Evolutionary conservation across 2,329 filamentous ascomycete species (phyloP).

Genomic region (Reticulascus tulasneorum): DNA sequence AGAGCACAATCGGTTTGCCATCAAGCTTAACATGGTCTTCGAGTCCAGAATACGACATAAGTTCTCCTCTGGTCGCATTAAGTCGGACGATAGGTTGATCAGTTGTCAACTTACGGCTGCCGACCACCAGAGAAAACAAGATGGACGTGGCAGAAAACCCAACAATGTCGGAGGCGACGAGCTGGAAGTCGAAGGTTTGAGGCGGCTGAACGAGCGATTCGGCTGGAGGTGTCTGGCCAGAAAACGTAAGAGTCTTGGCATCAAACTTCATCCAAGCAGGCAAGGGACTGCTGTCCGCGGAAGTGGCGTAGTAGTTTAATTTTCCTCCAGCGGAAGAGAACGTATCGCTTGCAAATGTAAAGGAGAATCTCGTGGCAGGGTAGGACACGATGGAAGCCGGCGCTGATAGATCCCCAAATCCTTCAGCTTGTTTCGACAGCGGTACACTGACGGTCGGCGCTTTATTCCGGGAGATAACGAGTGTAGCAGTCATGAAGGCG

Average conservation of each 20-base stretch:
- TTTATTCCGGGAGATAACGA: constrained; percentile 62
- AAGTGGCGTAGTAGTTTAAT: constrained; percentile 73
- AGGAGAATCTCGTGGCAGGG: constrained; percentile 49
- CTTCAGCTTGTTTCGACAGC: constrained; percentile 52
- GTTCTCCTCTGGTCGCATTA: constrained; percentile 50
- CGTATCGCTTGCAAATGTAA: constrained; percentile 52
- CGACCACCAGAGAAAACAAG: constrained; percentile 68
- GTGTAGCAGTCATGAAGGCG: constrained; percentile 59
- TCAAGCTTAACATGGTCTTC: constrained; percentile 53
- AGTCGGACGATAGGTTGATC: constrained; percentile 52
- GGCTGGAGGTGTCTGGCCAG: constrained; percentile 64
- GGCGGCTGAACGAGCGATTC: constrained; percentile 62
- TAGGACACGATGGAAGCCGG: constrained; percentile 56
- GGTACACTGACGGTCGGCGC: constrained; percentile 53
- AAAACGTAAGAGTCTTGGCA: constrained; percentile 57
- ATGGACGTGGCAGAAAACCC: constrained; percentile 68
- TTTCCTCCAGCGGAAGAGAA: constrained; percentile 54
- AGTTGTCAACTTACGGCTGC: constrained; percentile 65
- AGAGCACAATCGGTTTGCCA: constrained; percentile 41
- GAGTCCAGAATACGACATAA: constrained; percentile 51
- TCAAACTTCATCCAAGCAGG: constrained; percentile 85
- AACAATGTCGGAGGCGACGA: constrained; percentile 76
- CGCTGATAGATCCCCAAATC: constrained; percentile 55
- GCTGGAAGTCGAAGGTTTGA: constrained; percentile 65
- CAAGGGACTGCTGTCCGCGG: constrained; percentile 73